Evolutionary conservation across 768 basidiomycete species (phyloP).

Genomic region (Rhodocollybia butyracea): DNA sequence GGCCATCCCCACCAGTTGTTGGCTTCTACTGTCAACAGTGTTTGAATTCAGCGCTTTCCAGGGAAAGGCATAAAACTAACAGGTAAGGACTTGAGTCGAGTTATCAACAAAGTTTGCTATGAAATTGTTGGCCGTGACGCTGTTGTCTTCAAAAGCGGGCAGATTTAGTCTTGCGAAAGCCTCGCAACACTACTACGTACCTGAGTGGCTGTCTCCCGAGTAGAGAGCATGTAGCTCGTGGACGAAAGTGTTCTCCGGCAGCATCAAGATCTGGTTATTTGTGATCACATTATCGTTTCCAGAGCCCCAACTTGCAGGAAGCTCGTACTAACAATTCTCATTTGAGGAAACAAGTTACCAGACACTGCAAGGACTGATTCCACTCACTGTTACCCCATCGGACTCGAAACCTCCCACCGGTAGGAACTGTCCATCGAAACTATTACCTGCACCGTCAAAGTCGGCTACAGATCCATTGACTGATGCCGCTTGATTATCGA

Average conservation of each 20-base stretch:
- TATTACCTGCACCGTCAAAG: conserved; percentile 37
- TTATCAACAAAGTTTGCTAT: conserved; percentile 33
- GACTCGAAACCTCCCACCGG: conserved; percentile 35
- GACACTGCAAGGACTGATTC: not conserved
- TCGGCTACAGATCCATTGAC: conserved; percentile 27
- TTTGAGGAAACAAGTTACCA: not conserved
- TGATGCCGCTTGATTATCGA: conserved; percentile 44
- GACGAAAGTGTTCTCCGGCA: conserved; percentile 28
- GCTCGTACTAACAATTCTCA: conserved; percentile 31
- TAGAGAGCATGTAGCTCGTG: conserved; percentile 51
- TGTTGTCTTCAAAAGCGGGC: not conserved
- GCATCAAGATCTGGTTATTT: conserved; percentile 35
- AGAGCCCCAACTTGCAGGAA: conserved; percentile 39
- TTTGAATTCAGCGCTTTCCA: not conserved
- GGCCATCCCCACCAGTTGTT: conserved; percentile 45
- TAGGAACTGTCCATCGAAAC: conserved; percentile 38
- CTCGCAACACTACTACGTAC: conserved; percentile 19
- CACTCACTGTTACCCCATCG: conserved; percentile 36
- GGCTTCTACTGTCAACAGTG: conserved; percentile 31
- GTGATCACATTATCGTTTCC: conserved; percentile 43
- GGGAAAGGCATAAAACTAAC: conserved; percentile 21
- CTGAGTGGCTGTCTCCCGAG: conserved; percentile 34
- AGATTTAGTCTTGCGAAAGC: not conserved
- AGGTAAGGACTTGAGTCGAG: conserved; percentile 28
- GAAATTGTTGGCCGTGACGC: conserved; percentile 31